Evolutionary conservation across 306 rosid species (phyloP).

Genomic region (Fragaria vesca): DNA sequence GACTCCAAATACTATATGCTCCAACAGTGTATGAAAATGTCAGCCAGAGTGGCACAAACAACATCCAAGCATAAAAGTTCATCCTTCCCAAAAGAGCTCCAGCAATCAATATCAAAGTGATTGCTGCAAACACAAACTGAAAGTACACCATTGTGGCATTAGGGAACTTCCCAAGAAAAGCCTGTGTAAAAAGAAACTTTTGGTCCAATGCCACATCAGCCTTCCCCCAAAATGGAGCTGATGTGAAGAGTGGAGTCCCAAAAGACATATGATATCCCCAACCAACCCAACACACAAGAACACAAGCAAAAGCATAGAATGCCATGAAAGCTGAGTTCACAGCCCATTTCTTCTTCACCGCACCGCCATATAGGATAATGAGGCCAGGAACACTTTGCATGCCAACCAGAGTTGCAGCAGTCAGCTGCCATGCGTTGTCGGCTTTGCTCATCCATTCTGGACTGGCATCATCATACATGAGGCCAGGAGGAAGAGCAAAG

Average conservation of each 20-base stretch:
- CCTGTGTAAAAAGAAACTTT: not conserved
- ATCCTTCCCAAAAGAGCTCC: constrained; percentile 47
- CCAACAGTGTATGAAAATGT: constrained; percentile 42
- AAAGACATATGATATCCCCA: constrained; percentile 47
- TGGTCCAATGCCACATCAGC: constrained; percentile 31
- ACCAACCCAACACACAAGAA: constrained; percentile 42
- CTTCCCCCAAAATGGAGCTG: constrained; percentile 33
- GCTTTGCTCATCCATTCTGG: constrained; percentile 49
- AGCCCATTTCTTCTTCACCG: constrained; percentile 53
- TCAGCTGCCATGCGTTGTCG: constrained; percentile 53
- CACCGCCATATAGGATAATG: constrained; percentile 40
- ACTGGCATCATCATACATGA: not conserved
- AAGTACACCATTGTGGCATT: constrained; percentile 43
- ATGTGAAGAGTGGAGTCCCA: constrained; percentile 14
- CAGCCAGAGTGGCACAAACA: constrained; percentile 46
- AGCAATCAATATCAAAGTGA: constrained; percentile 40
- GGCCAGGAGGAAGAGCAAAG: constrained; percentile 24
- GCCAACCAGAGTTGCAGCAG: constrained; percentile 42
- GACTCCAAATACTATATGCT: constrained; percentile 42
- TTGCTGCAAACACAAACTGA: constrained; percentile 49
- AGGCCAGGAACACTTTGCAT: constrained; percentile 49
- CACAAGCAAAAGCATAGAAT: constrained; percentile 44
- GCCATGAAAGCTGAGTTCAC: constrained; percentile 51
- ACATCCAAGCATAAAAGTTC: constrained; percentile 53
- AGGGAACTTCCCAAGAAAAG: constrained; percentile 30